Evolutionary conservation across 2,329 filamentous ascomycete genomes (phyloP).

Genomic region (Capronia americana): DNA sequence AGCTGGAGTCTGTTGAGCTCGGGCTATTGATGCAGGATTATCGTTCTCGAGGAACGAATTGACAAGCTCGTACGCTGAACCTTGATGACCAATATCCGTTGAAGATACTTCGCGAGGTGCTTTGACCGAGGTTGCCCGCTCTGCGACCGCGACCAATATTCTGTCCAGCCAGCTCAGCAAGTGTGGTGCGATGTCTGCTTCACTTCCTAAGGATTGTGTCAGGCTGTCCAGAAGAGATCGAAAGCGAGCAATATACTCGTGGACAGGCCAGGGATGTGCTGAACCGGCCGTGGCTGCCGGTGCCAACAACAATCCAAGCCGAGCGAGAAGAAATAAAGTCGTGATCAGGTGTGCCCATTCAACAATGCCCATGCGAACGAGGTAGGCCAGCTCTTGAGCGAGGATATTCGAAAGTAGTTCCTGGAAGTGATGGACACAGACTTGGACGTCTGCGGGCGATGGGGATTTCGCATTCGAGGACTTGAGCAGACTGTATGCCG

Average conservation of each 20-base stretch:
- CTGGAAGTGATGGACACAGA: conserved; percentile 14
- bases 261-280: neutral
- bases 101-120: neutral
- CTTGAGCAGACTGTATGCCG: conserved; percentile 26
- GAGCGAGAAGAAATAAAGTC: conserved; percentile 29
- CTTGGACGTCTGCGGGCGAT: conserved; percentile 8
- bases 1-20: neutral
- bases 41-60: conserved; percentile 28
- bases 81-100: neutral
- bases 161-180: conserved; percentile 27
- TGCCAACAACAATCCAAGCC: conserved; percentile 14
- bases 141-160: conserved; percentile 24
- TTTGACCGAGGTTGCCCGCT: neutral
- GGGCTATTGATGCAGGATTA: neutral
- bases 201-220: neutral
- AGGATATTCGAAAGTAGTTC: conserved; percentile 24
- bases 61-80: conserved; percentile 31
- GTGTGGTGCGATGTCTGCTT: conserved; percentile 2
- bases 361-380: conserved; percentile 20
- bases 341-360: conserved; percentile 33
- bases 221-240: conserved; percentile 7
- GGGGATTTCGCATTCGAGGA: neutral
- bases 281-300: neutral
- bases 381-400: conserved; percentile 12
- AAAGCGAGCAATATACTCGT: conserved; percentile 18